Percentiles rank a stretch among this genome's conserved stretches.
Conservation (phyloP, 2,329 filamentous ascomycete genomes). For the Aspergillus sp. region DNA sequence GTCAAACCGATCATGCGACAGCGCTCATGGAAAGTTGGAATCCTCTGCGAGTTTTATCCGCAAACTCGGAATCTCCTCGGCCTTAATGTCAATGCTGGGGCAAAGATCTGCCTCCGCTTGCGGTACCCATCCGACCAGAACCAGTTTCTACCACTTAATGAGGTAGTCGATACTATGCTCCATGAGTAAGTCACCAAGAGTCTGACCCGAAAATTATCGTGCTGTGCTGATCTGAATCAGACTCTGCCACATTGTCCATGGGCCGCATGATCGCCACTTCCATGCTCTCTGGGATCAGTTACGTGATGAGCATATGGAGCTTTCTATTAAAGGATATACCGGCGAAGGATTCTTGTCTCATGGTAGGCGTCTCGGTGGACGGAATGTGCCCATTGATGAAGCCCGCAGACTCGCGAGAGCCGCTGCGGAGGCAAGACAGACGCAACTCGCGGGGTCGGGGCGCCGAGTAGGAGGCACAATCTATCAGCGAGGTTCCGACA, state of each 20-base stretch:
- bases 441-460: conserved; percentile 65
- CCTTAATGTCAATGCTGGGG: conserved; percentile 77
- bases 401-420: conserved; percentile 73
- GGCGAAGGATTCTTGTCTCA: conserved; percentile 84
- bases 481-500: conserved; percentile 64
- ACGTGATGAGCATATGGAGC: conserved; percentile 78
- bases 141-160: conserved; percentile 79
- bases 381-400: conserved; percentile 69
- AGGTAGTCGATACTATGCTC: conserved; percentile 86
- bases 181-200: conserved; percentile 66
- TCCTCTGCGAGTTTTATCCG: conserved; percentile 85
- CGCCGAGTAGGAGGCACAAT: conserved; percentile 71
- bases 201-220: too few relatives aligned
- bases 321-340: conserved; percentile 81
- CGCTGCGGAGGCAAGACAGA: conserved; percentile 72
- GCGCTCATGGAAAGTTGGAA: conserved; percentile 76
- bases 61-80: conserved; percentile 74
- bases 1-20: conserved; percentile 96
- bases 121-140: conserved; percentile 74
- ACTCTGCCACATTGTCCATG: conserved; percentile 82
- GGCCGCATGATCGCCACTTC: conserved; percentile 81
- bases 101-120: conserved; percentile 80
- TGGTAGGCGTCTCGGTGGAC: conserved; percentile 74
- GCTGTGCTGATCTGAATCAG: conserved; percentile 30
- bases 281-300: conserved; percentile 88